Conservation (phyloP, 306 rosid genomes). For the Rosa lucieae region DNA sequence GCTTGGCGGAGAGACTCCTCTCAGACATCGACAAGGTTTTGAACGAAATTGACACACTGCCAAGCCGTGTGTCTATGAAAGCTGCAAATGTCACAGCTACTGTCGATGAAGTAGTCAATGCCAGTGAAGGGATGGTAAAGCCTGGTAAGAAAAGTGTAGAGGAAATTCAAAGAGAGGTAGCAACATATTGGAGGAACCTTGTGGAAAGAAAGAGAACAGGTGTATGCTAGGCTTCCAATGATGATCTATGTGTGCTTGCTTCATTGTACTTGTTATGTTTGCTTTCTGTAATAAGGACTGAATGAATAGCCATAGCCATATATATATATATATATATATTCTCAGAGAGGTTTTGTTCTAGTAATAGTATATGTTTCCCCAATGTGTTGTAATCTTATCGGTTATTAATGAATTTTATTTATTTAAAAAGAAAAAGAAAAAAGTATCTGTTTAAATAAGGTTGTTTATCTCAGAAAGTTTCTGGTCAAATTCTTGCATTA, state of each 20-base stretch:
- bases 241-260: not conserved
- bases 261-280: not conserved
- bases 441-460: not conserved
- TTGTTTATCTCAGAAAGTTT: not conserved
- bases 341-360: not conserved
- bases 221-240: slow-evolving; percentile 45
- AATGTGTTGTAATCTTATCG: too few species aligned
- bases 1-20: slow-evolving; percentile 71
- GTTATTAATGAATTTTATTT: too few species aligned
- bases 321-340: not conserved
- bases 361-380: not conserved
- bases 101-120: slow-evolving; percentile 28
- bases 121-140: slow-evolving; percentile 23
- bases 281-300: not conserved
- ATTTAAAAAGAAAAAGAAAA: too few species aligned
- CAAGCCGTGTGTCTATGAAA: slow-evolving; percentile 27
- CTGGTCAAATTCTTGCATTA: not conserved
- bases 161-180: slow-evolving; percentile 42
- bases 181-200: slow-evolving; percentile 51
- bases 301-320: not conserved
- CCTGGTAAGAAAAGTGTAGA: slow-evolving; percentile 35
- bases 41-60: slow-evolving; percentile 49
- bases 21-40: slow-evolving; percentile 65
- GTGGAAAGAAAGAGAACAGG: slow-evolving; percentile 57
- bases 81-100: slow-evolving; percentile 46